A percentile compares a stretch with the other conserved stretches of the same genome.
Evolutionary conservation across 148 eudicot species (phyloP).

Genomic region (Polygonum maritimum): DNA sequence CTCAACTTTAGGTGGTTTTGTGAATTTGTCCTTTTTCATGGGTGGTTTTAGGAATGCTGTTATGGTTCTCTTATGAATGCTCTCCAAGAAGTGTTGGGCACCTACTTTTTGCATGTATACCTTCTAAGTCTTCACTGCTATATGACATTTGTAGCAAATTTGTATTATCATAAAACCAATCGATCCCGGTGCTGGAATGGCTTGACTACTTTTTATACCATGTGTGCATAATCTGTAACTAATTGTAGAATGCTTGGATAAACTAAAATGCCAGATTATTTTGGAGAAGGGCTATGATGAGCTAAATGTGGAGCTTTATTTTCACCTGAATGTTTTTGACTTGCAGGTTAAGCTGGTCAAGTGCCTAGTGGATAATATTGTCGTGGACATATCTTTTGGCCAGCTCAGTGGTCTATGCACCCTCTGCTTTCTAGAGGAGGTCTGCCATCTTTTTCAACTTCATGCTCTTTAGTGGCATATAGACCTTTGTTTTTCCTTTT

Average conservation of each 20-base stretch:
- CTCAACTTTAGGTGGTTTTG: background rate
- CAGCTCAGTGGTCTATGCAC: slow-evolving; percentile 45
- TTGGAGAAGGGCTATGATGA: too few species aligned
- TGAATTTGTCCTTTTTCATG: background rate
- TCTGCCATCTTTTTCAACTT: slow-evolving; percentile 14
- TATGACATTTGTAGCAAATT: background rate
- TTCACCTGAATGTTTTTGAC: background rate
- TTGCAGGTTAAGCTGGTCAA: slow-evolving; percentile 50
- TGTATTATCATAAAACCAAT: background rate
- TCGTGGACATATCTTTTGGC: slow-evolving; percentile 45
- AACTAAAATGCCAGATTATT: too few species aligned
- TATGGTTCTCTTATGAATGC: background rate
- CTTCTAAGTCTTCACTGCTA: background rate
- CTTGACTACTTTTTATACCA: background rate
- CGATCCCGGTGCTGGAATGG: background rate
- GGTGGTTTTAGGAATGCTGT: background rate
- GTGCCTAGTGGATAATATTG: slow-evolving; percentile 43
- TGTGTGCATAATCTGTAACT: too few species aligned
- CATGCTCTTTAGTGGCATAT: background rate
- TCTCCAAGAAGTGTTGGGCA: background rate
- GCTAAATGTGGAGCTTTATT: background rate
- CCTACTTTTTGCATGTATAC: background rate
- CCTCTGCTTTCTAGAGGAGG: slow-evolving; percentile 47
- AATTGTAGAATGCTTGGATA: too few species aligned
- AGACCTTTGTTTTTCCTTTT: background rate